Evolutionary conservation across 176 grass and related monocot genomes (phyloP), one percentile per base, ranked within the genome.

Genomic region (Aegilops longissima): DNA sequence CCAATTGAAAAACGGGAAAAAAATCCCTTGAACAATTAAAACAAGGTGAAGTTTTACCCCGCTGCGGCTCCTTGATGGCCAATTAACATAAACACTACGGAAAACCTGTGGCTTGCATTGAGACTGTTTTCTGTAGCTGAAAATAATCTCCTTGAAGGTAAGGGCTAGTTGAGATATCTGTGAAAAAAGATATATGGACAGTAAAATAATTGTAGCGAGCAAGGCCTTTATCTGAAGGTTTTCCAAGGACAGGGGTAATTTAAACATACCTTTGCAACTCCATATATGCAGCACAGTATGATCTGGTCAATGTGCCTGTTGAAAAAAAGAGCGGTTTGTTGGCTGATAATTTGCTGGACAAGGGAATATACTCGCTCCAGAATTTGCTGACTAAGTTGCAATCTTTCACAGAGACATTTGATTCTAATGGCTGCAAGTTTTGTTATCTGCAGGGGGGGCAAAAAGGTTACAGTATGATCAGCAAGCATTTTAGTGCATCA

Each of bases 91-190:
- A 79, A 99, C 92, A 20, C 92, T 94, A 69, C 97, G 97, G 79
- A 99, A 99, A 89, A 96, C 92, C 70, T 99, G 97, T 83, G 94
- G 87, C 85, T 99, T 99, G 85, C 97, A 99, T 44, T 99, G 97
- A 82, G 97, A 87, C 65, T 99, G 94, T 86, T 99, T 99, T 84
- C 94, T 96, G 80, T 99, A 99, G 85, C 89, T 81, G 2, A 93
- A 99, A 88, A 99, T 99, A 59, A 99, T 99, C 87, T 99, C 90
- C 87, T 99, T 96, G 85, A 99, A 99, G 21, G 97, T 86, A 49
- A 99, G 89, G 47, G 85, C 85, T 83, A 99, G 40, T 87, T 99
- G 90, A 87, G 86, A 93, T 87, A 99, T 94, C 97, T 99, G 87
- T 82, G 86, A 31, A 72, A 9, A 65, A 40, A 12, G 47, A 86